phyloP scores from a whole-genome alignment of 148 eudicot genomes.

The Vaccinium darrowii region DNA sequence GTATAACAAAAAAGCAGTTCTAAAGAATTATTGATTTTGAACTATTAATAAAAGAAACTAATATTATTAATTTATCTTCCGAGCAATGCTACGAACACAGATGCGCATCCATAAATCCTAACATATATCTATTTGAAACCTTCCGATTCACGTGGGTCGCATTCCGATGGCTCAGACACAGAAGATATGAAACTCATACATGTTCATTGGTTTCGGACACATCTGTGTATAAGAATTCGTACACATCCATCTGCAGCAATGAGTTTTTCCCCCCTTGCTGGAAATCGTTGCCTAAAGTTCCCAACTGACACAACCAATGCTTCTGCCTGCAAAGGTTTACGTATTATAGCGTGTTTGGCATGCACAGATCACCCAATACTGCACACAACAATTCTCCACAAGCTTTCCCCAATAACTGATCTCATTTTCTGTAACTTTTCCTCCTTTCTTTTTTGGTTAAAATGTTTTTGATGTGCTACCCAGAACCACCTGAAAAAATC shows the following conservation, averaged over 20 bases:
- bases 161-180: too few relatives aligned
- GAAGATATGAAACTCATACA: too few relatives aligned
- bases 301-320: not conserved
- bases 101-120: too few relatives aligned
- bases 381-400: not conserved
- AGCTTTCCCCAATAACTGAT: not conserved
- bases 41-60: too few relatives aligned
- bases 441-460: not conserved
- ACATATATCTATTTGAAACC: too few relatives aligned
- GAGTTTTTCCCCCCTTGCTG: not conserved
- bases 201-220: too few relatives aligned
- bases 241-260: too few relatives aligned
- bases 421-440: not conserved
- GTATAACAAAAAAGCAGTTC: not conserved
- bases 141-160: too few relatives aligned
- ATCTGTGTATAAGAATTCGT: too few relatives aligned
- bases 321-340: not conserved
- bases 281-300: not conserved
- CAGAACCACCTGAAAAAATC: not conserved
- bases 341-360: not conserved
- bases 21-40: not conserved
- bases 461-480: conserved; percentile 3
- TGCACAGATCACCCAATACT: conserved; percentile 2
- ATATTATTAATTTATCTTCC: not conserved
- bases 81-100: too few relatives aligned